Evolutionary conservation across 345 rosid species (phyloP), one percentile per base, ranked within the genome.

Genomic region (Gossypium bickii): DNA sequence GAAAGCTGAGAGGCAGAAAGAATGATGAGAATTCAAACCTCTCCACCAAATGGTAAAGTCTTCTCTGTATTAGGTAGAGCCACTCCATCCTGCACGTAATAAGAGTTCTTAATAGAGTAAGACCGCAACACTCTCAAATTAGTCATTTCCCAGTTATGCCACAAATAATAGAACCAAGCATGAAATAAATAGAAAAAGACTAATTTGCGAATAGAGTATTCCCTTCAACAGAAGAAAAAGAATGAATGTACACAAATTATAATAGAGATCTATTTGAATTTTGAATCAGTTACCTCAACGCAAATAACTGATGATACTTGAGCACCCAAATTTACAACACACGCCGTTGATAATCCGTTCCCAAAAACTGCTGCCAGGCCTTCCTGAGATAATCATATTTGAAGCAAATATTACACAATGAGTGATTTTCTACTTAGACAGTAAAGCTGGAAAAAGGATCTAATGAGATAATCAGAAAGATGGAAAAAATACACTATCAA

Each of bases 21-120:
- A 76, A 56, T 78, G 74, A 74, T 62, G 53, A 82, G 75, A 72
- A 69, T 71, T 18, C 77, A 61, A 58, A 91, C 99, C 87, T 95
- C 99, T 87, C 99, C 98, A 71, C 99, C 99, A 75, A 91, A 93
- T 61, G 96, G 93, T 70, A 95, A 81, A 72, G 90, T 91, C 88
- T 95, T 91, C 82, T 90, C 98, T 20, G 98, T 89, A 86, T 86
- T 84, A 75, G 98, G 98, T 84, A 95, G 77, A 75, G 98, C 86
- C 77, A 89, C 96, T 78, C 98, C 99, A 80, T 95, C 97, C 99
- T 95, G 87, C 76, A 81, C 56, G 73, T 45, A 77, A 74, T 71
- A 78, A 73, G 62, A 73, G 71, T 69, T n/a, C 64, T 84, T 63
- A 75, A 13, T 49, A 52, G 25, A 70, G 63, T 55, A 72, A 71